Conservation (phyloP, 257 asterid genomes). For the Nicotiana tabacum region DNA sequence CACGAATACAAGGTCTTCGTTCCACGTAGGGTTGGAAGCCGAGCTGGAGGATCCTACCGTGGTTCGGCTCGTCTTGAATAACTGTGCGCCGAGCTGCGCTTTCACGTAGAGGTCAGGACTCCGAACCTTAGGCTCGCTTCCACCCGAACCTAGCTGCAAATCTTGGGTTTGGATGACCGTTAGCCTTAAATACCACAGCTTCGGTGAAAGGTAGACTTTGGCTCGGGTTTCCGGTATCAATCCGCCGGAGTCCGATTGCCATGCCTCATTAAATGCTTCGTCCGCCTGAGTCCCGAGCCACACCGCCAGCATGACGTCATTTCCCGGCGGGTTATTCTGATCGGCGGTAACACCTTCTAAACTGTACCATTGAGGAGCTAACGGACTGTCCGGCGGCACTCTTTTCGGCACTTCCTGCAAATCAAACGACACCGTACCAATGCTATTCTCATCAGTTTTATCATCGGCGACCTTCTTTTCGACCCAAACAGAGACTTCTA, state of each 20-base stretch:
- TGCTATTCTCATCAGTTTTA: slow-evolving; percentile 11
- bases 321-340: slow-evolving; percentile 34
- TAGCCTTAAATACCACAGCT: slow-evolving; percentile 92
- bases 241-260: slow-evolving; percentile 98
- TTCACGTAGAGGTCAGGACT: slow-evolving; percentile 64
- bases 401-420: slow-evolving; percentile 79
- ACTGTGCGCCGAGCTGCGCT: slow-evolving; percentile 86
- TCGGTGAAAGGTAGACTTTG: slow-evolving; percentile 86
- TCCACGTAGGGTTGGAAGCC: slow-evolving; percentile 70
- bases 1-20: slow-evolving; percentile 78
- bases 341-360: slow-evolving; percentile 42
- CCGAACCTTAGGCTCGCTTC: slow-evolving; percentile 52
- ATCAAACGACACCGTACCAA: slow-evolving; percentile 79
- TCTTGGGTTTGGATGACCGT: slow-evolving; percentile 99
- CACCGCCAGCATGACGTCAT: slow-evolving; percentile 80
- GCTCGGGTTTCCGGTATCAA: slow-evolving; percentile 92
- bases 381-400: slow-evolving; percentile 86
- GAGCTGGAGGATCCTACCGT: slow-evolving; percentile 33
- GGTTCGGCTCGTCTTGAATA: slow-evolving; percentile 78
- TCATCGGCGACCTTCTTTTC: slow-evolving; percentile 44
- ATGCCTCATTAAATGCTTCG: slow-evolving; percentile 91
- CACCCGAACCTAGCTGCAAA: slow-evolving; percentile 54
- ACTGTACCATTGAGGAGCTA: slow-evolving; percentile 93
- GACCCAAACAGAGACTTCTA: slow-evolving; percentile 53
- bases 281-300: slow-evolving; percentile 93